phyloP scores from a whole-genome alignment of 2,329 filamentous ascomycete species.

The Cladophialophora immunda region DNA sequence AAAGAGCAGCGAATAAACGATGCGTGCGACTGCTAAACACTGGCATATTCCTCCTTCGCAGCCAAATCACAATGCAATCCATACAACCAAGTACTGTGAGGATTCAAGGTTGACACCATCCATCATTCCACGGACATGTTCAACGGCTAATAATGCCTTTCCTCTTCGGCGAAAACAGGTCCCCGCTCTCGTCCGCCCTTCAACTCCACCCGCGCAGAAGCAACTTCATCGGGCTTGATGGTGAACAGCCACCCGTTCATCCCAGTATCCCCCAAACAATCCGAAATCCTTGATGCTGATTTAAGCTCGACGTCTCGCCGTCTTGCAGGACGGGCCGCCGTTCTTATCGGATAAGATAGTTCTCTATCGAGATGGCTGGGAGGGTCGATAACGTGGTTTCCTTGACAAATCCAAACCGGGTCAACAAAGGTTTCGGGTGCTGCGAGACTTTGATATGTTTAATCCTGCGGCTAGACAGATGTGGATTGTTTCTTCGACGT shows the following conservation, averaged over 20 bases:
- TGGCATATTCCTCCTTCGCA: not conserved
- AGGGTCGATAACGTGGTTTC: slow-evolving; percentile 22
- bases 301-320: slow-evolving; percentile 18
- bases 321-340: slow-evolving; percentile 14
- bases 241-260: not conserved
- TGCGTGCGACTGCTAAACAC: not conserved
- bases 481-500: slow-evolving; percentile 11
- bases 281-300: slow-evolving; percentile 13
- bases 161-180: not conserved
- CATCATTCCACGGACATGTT: slow-evolving; percentile 4
- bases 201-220: slow-evolving; percentile 13
- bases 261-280: not conserved
- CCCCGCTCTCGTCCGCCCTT: not conserved
- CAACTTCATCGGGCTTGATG: slow-evolving; percentile 5
- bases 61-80: slow-evolving; percentile 6
- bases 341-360: slow-evolving; percentile 22
- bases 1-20: slow-evolving; percentile 4
- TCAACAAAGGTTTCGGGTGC: slow-evolving; percentile 8
- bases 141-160: not conserved
- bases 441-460: slow-evolving; percentile 1
- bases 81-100: too few species aligned
- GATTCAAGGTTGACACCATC: slow-evolving; percentile 14
- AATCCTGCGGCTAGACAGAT: slow-evolving; percentile 12
- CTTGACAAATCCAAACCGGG: slow-evolving; percentile 19
- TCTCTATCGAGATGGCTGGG: slow-evolving; percentile 11